These are phyloP conservation scores for Solanum chilense DNA, from an alignment of 257 asterid species.

Conservation along the genomic window DNA sequence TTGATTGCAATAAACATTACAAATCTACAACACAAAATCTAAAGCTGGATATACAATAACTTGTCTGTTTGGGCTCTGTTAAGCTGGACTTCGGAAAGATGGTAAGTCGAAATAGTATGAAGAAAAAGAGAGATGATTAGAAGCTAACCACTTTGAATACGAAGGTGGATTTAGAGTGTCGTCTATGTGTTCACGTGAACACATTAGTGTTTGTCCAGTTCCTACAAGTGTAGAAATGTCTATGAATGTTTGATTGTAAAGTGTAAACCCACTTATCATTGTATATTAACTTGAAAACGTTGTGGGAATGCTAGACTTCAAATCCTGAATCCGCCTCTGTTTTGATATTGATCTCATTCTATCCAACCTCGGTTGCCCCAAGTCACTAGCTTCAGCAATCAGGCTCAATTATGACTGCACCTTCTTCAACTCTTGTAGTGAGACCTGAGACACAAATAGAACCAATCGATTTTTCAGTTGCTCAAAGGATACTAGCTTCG, in stretches of 20 bases:
- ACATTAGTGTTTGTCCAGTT: neutral
- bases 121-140: neutral
- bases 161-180: neutral
- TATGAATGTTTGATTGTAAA: neutral
- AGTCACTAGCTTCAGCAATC: neutral
- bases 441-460: neutral
- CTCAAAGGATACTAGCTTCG: neutral
- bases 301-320: neutral
- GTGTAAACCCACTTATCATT: neutral
- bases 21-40: neutral
- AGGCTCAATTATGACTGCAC: neutral
- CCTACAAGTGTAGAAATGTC: neutral
- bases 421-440: neutral
- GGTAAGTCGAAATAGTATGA: neutral
- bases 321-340: neutral
- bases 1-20: neutral
- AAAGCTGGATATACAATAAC: neutral
- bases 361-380: neutral
- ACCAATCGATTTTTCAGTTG: neutral
- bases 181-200: neutral
- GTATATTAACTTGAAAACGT: neutral
- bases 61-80: neutral
- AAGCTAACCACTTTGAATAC: neutral
- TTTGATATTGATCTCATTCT: neutral
- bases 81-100: neutral